Evolutionary conservation across 163 green algal genomes (phyloP).

Genomic region (Volvox carteri): DNA sequence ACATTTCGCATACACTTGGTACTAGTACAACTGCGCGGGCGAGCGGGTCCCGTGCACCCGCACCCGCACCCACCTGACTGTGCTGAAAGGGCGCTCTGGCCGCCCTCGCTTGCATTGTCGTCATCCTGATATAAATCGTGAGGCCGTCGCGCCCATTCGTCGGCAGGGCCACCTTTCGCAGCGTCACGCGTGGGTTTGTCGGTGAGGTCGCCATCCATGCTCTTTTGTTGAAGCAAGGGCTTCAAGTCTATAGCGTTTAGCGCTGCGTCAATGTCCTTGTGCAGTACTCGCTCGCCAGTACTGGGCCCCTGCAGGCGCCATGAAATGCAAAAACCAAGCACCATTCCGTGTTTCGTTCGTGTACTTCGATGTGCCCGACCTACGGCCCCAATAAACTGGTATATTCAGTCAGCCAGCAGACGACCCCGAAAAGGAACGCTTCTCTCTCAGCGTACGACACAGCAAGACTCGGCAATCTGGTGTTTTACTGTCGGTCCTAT

Average conservation of each 20-base stretch:
- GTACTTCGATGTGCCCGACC: not conserved
- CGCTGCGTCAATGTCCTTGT: not conserved
- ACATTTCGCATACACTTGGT: too few species aligned
- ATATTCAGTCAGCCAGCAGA: not conserved
- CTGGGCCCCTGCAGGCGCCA: too few species aligned
- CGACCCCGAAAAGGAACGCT: too few species aligned
- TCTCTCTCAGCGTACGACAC: too few species aligned
- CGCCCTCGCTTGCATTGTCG: conserved; percentile 50
- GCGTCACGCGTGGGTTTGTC: not conserved
- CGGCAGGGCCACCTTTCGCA: too few species aligned
- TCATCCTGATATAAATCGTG: not conserved
- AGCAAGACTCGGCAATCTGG: too few species aligned
- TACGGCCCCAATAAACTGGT: not conserved
- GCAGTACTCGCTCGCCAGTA: not conserved
- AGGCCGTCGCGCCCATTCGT: not conserved
- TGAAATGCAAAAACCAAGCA: not conserved
- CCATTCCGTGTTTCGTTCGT: not conserved
- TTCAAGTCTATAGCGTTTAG: not conserved
- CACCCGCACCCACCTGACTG: conserved; percentile 12
- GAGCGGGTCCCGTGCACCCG: too few species aligned
- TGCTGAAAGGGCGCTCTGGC: conserved; percentile 41
- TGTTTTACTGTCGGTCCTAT: too few species aligned
- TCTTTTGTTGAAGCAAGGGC: not conserved
- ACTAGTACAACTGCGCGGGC: not conserved
- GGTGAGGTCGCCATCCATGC: not conserved